Conservation (phyloP, 306 rosid genomes). For the Astragalus membranaceus region DNA sequence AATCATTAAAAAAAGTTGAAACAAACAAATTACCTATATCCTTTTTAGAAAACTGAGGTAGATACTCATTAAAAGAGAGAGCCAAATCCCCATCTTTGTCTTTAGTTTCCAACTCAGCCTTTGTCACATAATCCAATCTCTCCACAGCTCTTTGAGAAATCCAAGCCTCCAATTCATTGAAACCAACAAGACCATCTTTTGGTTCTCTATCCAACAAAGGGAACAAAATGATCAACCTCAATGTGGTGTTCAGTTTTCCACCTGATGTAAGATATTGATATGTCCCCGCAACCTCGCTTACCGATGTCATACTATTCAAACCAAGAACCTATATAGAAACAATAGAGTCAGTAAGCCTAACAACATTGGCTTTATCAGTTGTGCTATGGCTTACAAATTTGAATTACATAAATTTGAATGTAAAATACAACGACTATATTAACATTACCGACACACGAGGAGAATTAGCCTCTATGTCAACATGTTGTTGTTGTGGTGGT, state of each 20-base stretch:
- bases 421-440: not conserved
- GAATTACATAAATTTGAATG: too few species aligned
- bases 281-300: conserved; percentile 17
- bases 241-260: conserved; percentile 52
- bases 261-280: conserved; percentile 23
- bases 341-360: too few species aligned
- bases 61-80: conserved; percentile 56
- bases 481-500: too few species aligned
- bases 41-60: not conserved
- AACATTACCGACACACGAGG: not conserved
- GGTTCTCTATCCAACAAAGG: conserved; percentile 62
- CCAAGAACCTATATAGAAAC: too few species aligned
- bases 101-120: conserved; percentile 29
- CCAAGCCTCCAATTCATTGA: conserved; percentile 52
- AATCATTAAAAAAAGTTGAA: not conserved
- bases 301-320: not conserved
- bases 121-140: conserved; percentile 37
- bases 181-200: conserved; percentile 38
- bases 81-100: conserved; percentile 48
- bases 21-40: conserved; percentile 24
- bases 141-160: conserved; percentile 35
- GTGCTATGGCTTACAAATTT: too few species aligned
- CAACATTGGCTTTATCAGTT: too few species aligned
- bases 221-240: conserved; percentile 53
- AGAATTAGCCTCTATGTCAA: too few species aligned